phyloP scores from a whole-genome alignment of 139 green algal species.

The Auxenochlorella protothecoides region DNA sequence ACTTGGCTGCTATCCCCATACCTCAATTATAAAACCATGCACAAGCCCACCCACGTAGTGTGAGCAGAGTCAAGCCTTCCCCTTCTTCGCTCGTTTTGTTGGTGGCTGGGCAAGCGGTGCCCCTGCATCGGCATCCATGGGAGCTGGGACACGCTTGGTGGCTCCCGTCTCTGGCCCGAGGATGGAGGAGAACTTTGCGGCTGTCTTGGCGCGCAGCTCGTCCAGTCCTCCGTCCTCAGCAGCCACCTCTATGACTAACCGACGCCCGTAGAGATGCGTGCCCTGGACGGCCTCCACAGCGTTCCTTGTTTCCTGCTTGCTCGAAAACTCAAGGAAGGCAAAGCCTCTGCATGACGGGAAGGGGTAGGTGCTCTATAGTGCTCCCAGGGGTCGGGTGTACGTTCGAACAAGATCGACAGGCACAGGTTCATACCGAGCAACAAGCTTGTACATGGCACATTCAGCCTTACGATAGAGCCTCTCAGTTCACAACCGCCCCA shows the following conservation, averaged over 20 bases:
- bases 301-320: slow-evolving; percentile 49
- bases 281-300: slow-evolving; percentile 53
- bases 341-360: slow-evolving; percentile 46
- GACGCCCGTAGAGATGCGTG: slow-evolving; percentile 88
- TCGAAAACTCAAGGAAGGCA: slow-evolving; percentile 87
- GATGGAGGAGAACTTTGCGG: slow-evolving; percentile 27
- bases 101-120: not conserved
- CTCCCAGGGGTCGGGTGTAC: too few relatives aligned
- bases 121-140: not conserved
- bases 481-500: slow-evolving; percentile 10
- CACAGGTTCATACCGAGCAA: too few relatives aligned
- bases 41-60: too few relatives aligned
- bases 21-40: too few relatives aligned
- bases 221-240: slow-evolving; percentile 60
- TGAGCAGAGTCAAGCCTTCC: not conserved
- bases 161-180: not conserved
- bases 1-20: too few relatives aligned
- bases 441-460: too few relatives aligned
- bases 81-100: not conserved
- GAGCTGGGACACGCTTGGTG: too few relatives aligned
- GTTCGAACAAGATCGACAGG: too few relatives aligned
- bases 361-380: too few relatives aligned
- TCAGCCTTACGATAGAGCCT: too few relatives aligned
- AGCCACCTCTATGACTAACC: slow-evolving; percentile 82
- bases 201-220: slow-evolving; percentile 65